A percentile compares a stretch with the other conserved stretches of the same genome.
Conservation (phyloP, 2,329 filamentous ascomycete species). For the Verticillium tricorpus region DNA sequence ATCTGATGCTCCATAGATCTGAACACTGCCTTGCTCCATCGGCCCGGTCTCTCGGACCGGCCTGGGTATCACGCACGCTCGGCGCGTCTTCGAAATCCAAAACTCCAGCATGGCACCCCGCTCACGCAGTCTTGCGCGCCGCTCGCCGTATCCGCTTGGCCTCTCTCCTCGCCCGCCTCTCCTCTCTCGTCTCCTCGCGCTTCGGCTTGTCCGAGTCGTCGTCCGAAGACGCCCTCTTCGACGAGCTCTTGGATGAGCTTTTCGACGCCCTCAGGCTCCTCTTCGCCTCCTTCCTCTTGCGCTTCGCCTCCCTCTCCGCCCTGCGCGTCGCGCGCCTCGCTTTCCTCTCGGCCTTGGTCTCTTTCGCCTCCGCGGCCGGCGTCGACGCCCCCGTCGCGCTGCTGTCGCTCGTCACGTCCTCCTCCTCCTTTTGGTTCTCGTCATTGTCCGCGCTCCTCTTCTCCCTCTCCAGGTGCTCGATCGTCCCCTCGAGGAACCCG, state of each 20-base stretch:
- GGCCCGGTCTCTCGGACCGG: not conserved
- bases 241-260: constrained; percentile 24
- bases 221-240: constrained; percentile 12
- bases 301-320: constrained; percentile 28
- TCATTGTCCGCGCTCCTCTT: not conserved
- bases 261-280: constrained; percentile 25
- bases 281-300: constrained; percentile 18
- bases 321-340: constrained; percentile 28
- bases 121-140: constrained; percentile 15
- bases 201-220: constrained; percentile 15
- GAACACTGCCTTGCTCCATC: not conserved
- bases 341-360: constrained; percentile 24
- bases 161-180: constrained; percentile 30
- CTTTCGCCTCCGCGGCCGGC: constrained; percentile 17
- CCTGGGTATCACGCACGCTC: constrained; percentile 1
- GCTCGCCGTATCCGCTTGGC: constrained; percentile 21
- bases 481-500: constrained; percentile 69
- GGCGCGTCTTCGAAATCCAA: not conserved
- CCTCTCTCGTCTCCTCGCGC: constrained; percentile 38
- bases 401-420: constrained; percentile 4
- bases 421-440: not conserved
- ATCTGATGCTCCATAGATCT: no score
- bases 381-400: constrained; percentile 13
- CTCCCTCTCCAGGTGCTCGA: constrained; percentile 24
- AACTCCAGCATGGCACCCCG: not conserved